Evolutionary conservation across 306 rosid genomes (phyloP).

Genomic region (Prunus padus): DNA sequence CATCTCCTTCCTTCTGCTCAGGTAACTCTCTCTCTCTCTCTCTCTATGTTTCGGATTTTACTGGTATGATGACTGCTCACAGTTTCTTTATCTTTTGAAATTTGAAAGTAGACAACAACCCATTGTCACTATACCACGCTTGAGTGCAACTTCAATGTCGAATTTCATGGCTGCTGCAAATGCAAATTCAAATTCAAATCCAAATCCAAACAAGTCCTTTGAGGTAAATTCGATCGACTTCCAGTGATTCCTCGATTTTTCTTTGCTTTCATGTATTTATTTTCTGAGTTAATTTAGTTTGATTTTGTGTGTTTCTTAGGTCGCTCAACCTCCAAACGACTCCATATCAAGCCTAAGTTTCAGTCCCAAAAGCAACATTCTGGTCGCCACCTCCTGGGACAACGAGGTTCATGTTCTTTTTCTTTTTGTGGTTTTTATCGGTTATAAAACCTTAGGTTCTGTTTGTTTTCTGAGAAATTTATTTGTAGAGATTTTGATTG

Average conservation of each 20-base stretch:
- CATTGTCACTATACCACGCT: not conserved
- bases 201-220: conserved; percentile 12
- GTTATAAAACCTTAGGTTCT: not conserved
- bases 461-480: not conserved
- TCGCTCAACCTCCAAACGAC: conserved; percentile 76
- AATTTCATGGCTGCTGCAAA: conserved; percentile 9
- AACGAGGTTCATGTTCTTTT: conserved; percentile 50
- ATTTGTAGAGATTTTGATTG: not conserved
- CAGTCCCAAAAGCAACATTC: conserved; percentile 73
- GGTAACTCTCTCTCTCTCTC: too few relatives aligned
- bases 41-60: too few relatives aligned
- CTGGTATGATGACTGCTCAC: too few relatives aligned
- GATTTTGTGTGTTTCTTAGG: conserved; percentile 37
- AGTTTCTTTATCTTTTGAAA: too few relatives aligned
- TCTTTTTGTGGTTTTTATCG: not conserved
- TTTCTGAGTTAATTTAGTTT: conserved; percentile 4
- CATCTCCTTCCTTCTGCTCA: too few relatives aligned
- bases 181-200: not conserved
- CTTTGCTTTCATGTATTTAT: not conserved
- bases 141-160: conserved; percentile 9
- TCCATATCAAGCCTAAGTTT: conserved; percentile 67
- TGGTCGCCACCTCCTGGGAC: conserved; percentile 86
- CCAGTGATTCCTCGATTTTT: not conserved
- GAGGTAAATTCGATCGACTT: conserved; percentile 1
- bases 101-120: not conserved